phyloP scores from a whole-genome alignment of 345 rosid genomes.

The Salix exigua region DNA sequence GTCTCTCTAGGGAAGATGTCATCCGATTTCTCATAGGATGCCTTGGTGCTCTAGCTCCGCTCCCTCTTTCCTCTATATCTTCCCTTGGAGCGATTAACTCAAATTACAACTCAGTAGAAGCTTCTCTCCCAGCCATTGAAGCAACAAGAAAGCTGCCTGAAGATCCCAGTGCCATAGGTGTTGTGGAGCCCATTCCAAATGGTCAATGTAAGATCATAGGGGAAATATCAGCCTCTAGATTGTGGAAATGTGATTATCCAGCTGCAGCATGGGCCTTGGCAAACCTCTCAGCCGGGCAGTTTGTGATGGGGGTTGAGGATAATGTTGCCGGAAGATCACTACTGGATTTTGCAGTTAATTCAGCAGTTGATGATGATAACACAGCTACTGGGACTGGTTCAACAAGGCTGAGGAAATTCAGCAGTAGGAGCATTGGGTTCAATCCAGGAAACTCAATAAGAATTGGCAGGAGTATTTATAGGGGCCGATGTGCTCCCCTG shows the following conservation, averaged over 20 bases:
- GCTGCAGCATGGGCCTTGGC: slow-evolving; percentile 97
- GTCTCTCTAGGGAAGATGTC: slow-evolving; percentile 94
- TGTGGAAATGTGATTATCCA: slow-evolving; percentile 91
- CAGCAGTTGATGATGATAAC: slow-evolving; percentile 36
- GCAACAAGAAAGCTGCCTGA: slow-evolving; percentile 44
- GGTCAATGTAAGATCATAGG: slow-evolving; percentile 72
- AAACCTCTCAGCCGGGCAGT: slow-evolving; percentile 85
- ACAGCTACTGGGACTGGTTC: slow-evolving; percentile 22
- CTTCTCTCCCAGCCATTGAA: slow-evolving; percentile 69
- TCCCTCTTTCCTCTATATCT: slow-evolving; percentile 79
- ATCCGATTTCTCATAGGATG: slow-evolving; percentile 89
- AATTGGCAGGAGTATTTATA: slow-evolving; percentile 74
- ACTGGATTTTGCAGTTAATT: slow-evolving; percentile 46
- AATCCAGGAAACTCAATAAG: slow-evolving; percentile 55
- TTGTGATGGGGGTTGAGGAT: slow-evolving; percentile 96
- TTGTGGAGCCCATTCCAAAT: slow-evolving; percentile 56
- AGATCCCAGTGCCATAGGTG: slow-evolving; percentile 80
- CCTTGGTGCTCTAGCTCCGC: slow-evolving; percentile 94
- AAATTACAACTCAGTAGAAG: slow-evolving; percentile 56
- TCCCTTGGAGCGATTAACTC: slow-evolving; percentile 66
- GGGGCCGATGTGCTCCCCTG: slow-evolving; percentile 90
- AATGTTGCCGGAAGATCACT: slow-evolving; percentile 56
- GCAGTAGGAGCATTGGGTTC: slow-evolving; percentile 93
- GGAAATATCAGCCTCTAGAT: slow-evolving; percentile 86
- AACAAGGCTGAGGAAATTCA: slow-evolving; percentile 61